Percentiles rank a stretch among this genome's conserved stretches.
Evolutionary conservation across 768 basidiomycete species (phyloP).

Genomic region (Pulveroboletus sp.): DNA sequence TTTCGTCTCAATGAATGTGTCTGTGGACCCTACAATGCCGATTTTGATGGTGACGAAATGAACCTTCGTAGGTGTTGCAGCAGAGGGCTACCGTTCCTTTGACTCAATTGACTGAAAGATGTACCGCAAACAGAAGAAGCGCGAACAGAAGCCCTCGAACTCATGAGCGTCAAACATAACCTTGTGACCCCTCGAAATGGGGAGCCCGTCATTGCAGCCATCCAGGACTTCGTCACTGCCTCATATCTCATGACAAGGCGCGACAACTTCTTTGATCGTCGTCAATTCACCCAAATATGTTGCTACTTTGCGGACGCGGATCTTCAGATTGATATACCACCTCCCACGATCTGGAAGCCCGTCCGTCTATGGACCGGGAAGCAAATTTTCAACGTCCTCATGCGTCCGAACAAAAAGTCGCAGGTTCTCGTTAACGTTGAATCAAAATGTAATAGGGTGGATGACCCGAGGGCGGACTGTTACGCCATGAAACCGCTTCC

Average conservation of each 20-base stretch:
- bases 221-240: conserved; percentile 99
- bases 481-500: conserved; percentile 61
- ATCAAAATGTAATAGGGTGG: conserved; percentile 88
- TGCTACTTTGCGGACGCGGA: conserved; percentile 91
- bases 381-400: conserved; percentile 95
- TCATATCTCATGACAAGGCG: conserved; percentile 91
- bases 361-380: conserved; percentile 95
- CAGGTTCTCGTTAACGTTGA: conserved; percentile 92
- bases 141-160: conserved; percentile 90
- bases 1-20: conserved; percentile 99
- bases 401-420: conserved; percentile 85
- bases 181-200: conserved; percentile 97
- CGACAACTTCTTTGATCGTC: conserved; percentile 89
- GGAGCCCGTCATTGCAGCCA: conserved; percentile 98
- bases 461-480: conserved; percentile 65
- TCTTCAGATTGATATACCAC: conserved; percentile 91
- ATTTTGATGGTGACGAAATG: conserved; percentile 99
- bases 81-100: neutral
- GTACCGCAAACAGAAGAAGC: conserved; percentile 99
- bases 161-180: conserved; percentile 97
- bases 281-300: conserved; percentile 95
- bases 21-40: conserved; percentile 97
- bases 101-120: conserved; percentile 44
- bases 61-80: conserved; percentile 73
- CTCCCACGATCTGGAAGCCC: conserved; percentile 92